phyloP scores from a whole-genome alignment of 352 stramenopile genomes.

The Poterioochromonas sp. region DNA sequence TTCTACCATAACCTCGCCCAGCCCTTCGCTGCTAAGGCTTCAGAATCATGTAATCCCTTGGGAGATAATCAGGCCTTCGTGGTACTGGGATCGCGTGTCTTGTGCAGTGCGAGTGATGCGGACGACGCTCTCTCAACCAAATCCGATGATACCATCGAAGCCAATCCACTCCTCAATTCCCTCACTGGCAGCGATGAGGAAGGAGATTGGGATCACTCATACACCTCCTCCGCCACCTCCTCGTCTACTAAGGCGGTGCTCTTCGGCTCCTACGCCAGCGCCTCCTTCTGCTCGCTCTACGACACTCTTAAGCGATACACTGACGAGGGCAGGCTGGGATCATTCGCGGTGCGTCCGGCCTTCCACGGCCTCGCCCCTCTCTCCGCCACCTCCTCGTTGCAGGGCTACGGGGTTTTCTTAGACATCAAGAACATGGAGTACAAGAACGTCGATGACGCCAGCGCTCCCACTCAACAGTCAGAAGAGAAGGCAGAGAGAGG shows the following conservation, averaged over 20 bases:
- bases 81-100: too few species aligned
- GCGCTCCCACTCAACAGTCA: constrained; percentile 45
- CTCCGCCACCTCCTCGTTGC: constrained; percentile 41
- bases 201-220: background rate
- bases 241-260: background rate
- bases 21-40: background rate
- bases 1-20: background rate
- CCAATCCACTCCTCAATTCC: background rate
- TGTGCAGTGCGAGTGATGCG: background rate
- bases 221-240: background rate
- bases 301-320: too few species aligned
- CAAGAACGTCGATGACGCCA: constrained; percentile 83
- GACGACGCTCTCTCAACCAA: background rate
- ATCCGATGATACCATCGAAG: background rate
- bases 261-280: background rate
- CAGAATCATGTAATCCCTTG: too few species aligned
- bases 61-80: background rate
- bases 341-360: too few species aligned
- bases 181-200: background rate
- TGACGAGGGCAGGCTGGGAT: too few species aligned
- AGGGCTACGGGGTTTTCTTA: constrained; percentile 78
- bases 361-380: background rate
- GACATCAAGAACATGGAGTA: constrained; percentile 96
- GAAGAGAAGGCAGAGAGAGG: constrained; percentile 44
- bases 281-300: background rate